Conservation (phyloP, 768 basidiomycete genomes). For the Xanthoconium stramineum region DNA sequence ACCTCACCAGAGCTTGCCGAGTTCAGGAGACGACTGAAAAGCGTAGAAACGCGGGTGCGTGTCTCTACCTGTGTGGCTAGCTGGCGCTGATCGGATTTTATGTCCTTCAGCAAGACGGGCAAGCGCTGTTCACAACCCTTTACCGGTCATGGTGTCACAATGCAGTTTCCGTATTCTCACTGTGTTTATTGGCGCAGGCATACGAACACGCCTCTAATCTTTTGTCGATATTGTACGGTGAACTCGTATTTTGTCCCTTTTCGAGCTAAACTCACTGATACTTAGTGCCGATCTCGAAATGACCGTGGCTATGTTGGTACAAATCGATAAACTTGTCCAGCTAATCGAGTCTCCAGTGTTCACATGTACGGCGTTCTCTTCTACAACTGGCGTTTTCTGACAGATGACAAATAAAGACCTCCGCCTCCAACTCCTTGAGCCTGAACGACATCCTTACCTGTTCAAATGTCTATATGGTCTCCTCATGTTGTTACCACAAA, state of each 20-base stretch:
- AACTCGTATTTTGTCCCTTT: neutral
- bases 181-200: slow-evolving; percentile 95
- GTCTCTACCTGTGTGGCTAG: neutral
- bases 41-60: slow-evolving; percentile 84
- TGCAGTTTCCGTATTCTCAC: slow-evolving; percentile 92
- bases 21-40: slow-evolving; percentile 90
- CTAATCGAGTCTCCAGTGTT: slow-evolving; percentile 98
- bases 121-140: slow-evolving; percentile 88
- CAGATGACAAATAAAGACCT: slow-evolving; percentile 46
- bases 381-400: neutral
- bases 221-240: slow-evolving; percentile 84
- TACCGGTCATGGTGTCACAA: slow-evolving; percentile 99
- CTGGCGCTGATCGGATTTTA: neutral
- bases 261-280: neutral
- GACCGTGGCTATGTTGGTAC: slow-evolving; percentile 90
- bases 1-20: slow-evolving; percentile 96
- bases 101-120: slow-evolving; percentile 78
- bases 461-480: slow-evolving; percentile 98
- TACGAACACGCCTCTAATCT: slow-evolving; percentile 98
- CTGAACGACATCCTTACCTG: slow-evolving; percentile 92
- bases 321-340: slow-evolving; percentile 97
- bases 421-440: slow-evolving; percentile 92
- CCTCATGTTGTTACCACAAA: slow-evolving; percentile 95
- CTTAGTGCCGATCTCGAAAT: slow-evolving; percentile 92
- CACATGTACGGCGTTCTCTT: slow-evolving; percentile 66